Base-by-base conservation (phyloP, 192 early-diverging fungal genomes). In the Geranomyces michiganensis region DNA sequence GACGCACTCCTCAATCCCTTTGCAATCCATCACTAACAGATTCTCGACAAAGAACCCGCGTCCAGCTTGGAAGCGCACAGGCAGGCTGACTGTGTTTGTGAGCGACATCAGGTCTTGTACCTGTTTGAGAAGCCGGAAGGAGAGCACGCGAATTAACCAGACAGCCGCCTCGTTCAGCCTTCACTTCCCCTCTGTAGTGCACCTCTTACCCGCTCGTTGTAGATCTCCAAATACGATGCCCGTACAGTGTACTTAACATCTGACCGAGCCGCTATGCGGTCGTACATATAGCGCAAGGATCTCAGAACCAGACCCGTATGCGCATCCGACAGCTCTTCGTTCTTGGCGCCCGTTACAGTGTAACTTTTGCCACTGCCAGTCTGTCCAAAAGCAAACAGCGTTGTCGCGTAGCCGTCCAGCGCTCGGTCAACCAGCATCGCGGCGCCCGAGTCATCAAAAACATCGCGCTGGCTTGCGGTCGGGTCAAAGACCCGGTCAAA, bases 311-410 rank as follows among this genome's bases (percentile, higher is more conserved):
- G 71, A 1, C 83, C 83, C 29, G 66, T 44, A 9, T 59, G 46
- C 0, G 70, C 56, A 4, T 67, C 67, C 22, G 63, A 14, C 26
- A 67, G 19, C 55, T 76, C 73, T 19, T 30, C 68, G 29, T 44
- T 44, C 30, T 61, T 67, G 14, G 78, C 82, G 26, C 85, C 85
- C 9, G 85, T 87, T n/a, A 85, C 80, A 26, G 85, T 87, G 68
- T 79, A 87, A 29, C 81, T 87, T 56, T 87, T 87, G 0, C 85
- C 85, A 51, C 71, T 75, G 0, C 85, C 85, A 6, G 85, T 87
- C 58, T 87, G 83, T 4, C 85, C 85, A 77, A 84, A 87, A 9
- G 85, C 82, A 67, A 87, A 87, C 4, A 87, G 55, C 0, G 85
- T 85, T 17, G 80, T 78, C 9, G 83, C 75, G 58, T 84, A 85